Conservation (phyloP, 208 protist species). For the Leishmania mexicana region DNA sequence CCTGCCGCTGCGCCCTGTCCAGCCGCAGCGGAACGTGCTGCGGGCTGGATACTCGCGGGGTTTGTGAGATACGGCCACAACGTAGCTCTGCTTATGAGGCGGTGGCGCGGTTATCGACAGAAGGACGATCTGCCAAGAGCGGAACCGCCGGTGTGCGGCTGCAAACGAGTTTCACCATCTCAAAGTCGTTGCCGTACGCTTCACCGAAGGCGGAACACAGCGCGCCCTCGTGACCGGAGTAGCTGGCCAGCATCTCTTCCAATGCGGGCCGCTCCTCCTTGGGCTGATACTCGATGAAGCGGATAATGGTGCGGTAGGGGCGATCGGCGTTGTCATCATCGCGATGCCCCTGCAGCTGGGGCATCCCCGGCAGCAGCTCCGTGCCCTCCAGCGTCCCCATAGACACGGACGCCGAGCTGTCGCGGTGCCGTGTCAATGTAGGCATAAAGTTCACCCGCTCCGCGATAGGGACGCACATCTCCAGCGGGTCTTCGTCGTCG, state of each 20-base stretch:
- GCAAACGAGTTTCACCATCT: conserved; percentile 35
- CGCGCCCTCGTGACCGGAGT: conserved; percentile 62
- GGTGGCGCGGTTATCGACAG: conserved; percentile 1
- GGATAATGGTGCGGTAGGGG: conserved; percentile 54
- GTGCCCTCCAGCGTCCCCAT: conserved; percentile 51
- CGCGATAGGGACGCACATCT: conserved; percentile 32
- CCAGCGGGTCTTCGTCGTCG: conserved; percentile 24
- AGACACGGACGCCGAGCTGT: background rate
- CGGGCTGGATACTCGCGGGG: background rate
- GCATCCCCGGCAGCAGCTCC: conserved; percentile 69
- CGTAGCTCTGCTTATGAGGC: conserved; percentile 5
- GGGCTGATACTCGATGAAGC: conserved; percentile 75
- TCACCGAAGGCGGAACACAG: conserved; percentile 64
- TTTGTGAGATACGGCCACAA: background rate
- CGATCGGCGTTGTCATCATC: conserved; percentile 42
- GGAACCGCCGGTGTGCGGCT: conserved; percentile 3
- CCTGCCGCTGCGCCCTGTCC: background rate
- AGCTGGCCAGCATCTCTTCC: conserved; percentile 58
- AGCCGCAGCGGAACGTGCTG: background rate
- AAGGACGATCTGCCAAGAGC: conserved; percentile 13
- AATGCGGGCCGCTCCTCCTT: conserved; percentile 40
- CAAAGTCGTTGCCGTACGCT: conserved; percentile 66
- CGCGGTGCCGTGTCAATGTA: background rate
- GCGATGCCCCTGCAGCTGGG: conserved; percentile 61
- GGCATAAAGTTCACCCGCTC: conserved; percentile 9